Evolutionary conservation across 352 stramenopile genomes (phyloP), one percentile per base, ranked within the genome.

Genomic region (Phytophthora quininea): DNA sequence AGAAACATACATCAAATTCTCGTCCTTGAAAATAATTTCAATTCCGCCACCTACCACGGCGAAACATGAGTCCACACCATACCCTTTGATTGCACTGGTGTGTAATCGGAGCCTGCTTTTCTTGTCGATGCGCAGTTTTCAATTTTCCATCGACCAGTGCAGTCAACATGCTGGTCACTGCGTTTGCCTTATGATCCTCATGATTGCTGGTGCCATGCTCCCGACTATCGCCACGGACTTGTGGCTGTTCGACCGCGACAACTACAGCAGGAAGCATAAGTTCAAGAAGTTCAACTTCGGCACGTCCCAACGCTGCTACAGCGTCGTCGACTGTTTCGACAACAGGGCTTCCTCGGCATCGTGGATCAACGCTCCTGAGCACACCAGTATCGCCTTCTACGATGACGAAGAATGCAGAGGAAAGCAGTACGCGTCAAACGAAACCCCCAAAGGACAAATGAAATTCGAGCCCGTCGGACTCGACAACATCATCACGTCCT

Each of bases 251-350:
- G 29, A 62, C 5, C 27, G 71, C 56, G 47, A 71, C 51, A 40
- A 71, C 57, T 74, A 64, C 46, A 33, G 51, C 67, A 74, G 71
- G 12, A 50, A 64, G 37, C 63, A 67, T 53, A 64, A 24, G 11
- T 74, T 74, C 57, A 74, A 74, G 46, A 42, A 38, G 46, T 71
- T 71, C 30, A 67, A 67, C 27, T 74, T 74, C n/a, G 51, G 61
- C 3, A 67, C 50, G 4, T 58, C 56, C 1, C 61, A 74, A 46
- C 61, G 67, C 50, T 71, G 67, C 62, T 71, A 74, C 55, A 71
- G 29, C 30, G 43, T 74, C 10, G 56, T 30, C 4, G 57, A 67
- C 42, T 74, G 67, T 24, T 74, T 74, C 52, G 31, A 71, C 33
- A 50, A 71, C 45, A 71, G 58, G 37, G 56, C 56, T 6, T 74